Base-by-base conservation (phyloP, 306 rosid species). In the Quercus mongolica region DNA sequence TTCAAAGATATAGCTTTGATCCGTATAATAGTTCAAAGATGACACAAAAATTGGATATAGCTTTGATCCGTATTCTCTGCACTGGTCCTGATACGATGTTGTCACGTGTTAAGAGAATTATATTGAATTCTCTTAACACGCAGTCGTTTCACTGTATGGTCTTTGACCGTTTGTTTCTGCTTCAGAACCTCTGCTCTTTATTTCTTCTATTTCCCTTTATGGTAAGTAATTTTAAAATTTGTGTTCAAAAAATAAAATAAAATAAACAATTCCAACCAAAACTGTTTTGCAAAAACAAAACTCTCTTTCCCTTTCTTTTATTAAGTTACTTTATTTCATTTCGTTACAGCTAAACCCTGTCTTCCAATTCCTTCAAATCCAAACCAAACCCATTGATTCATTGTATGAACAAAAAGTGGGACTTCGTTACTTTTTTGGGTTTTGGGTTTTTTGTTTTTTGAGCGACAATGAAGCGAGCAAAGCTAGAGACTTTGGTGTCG, bases 391-490 rank as follows among this genome's bases (percentile, higher is more conserved):
- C 70, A 63, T 55, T 56, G 54, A 49, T 55, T 65, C 84, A 74
- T 62, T 71, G 38, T 52, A 52, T 70, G 63, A 25, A 59, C 74
- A 63, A 65, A 65, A 54, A n/a, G 49, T 41, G 46, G 2, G 46
- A 41, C 46, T 41, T 41, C 9, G 46, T 8, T 41, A 41, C 46
- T 41, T 8, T 41, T 41, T 41, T 41, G 46, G 46, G 11, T 41
- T 41, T 41, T 64, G 63, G 19, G 69, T 74, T 76, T 80, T 75
- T 52, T 21, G 75, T 49, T 41, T 30, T 73, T 54, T n/a, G 18
- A 70, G 69, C 11, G 74, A 77, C 72, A 75, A 89, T 95, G 99
- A 95, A 93, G 87, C 89, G 90, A 70, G 88, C 87, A 28, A 93
- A 90, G 88, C n/a, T 80, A 18, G 97, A 91, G 75, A 57, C 82